phyloP scores from a whole-genome alignment of 2,329 filamentous ascomycete genomes.

The Ceratocystis colombiana region DNA sequence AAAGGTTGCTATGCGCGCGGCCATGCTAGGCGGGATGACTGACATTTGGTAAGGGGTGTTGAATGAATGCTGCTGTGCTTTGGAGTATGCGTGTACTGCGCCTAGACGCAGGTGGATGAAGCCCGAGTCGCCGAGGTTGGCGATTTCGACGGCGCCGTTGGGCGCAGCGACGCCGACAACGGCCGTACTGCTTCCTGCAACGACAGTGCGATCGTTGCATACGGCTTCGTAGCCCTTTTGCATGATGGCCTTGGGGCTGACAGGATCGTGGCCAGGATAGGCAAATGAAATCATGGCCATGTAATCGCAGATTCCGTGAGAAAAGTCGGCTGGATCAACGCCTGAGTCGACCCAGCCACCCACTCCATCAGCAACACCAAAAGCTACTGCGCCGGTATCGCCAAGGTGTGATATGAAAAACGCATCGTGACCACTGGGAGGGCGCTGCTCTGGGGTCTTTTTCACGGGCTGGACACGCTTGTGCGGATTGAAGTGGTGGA shows the following conservation, averaged over 20 bases:
- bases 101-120: slow-evolving; percentile 80
- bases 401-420: slow-evolving; percentile 86
- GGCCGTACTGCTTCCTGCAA: slow-evolving; percentile 82
- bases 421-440: slow-evolving; percentile 83
- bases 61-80: slow-evolving; percentile 89
- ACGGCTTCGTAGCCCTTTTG: slow-evolving; percentile 77
- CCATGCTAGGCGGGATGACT: slow-evolving; percentile 69
- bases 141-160: slow-evolving; percentile 69
- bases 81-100: slow-evolving; percentile 71
- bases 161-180: slow-evolving; percentile 69
- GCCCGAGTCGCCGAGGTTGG: slow-evolving; percentile 91
- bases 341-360: slow-evolving; percentile 90
- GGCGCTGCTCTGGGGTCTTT: slow-evolving; percentile 49
- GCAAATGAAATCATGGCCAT: slow-evolving; percentile 68
- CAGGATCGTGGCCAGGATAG: slow-evolving; percentile 49
- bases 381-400: slow-evolving; percentile 59
- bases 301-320: slow-evolving; percentile 83
- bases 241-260: slow-evolving; percentile 37
- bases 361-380: slow-evolving; percentile 89
- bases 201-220: slow-evolving; percentile 59
- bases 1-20: slow-evolving; percentile 70
- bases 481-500: slow-evolving; percentile 62
- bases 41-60: slow-evolving; percentile 95
- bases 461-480: slow-evolving; percentile 46
- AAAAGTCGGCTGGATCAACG: slow-evolving; percentile 90